phyloP scores from a whole-genome alignment of 768 basidiomycete species.

The Butyriboletus loyo region DNA sequence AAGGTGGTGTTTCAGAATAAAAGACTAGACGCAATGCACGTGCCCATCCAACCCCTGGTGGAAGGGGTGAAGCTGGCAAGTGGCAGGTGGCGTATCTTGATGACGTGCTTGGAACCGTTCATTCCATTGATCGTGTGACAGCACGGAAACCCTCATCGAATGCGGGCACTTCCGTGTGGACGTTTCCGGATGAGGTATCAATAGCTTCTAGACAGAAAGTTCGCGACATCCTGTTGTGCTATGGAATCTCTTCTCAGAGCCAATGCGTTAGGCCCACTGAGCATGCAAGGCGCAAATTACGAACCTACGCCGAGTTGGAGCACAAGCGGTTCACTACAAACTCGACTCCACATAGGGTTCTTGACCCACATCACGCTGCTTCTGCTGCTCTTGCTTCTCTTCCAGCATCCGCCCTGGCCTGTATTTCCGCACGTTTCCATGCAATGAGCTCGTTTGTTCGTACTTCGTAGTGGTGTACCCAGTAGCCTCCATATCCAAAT shows the following conservation, averaged over 20 bases:
- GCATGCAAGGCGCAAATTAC: constrained; percentile 5
- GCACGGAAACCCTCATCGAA: background rate
- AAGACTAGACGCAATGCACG: background rate
- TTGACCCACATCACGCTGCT: constrained; percentile 19
- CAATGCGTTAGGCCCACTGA: constrained; percentile 7
- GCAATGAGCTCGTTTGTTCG: constrained; percentile 60
- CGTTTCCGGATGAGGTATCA: constrained; percentile 8
- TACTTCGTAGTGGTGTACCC: constrained; percentile 64
- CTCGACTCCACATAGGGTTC: background rate
- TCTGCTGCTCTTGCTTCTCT: constrained; percentile 15
- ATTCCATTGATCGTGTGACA: background rate
- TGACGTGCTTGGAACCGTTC: background rate
- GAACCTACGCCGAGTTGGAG: constrained; percentile 19
- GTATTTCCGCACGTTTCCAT: constrained; percentile 61
- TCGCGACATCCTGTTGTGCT: constrained; percentile 5
- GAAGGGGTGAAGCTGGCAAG: background rate
- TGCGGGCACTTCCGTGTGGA: background rate
- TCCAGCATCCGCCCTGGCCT: constrained; percentile 37
- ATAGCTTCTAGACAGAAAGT: constrained; percentile 18
- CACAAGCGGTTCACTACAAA: background rate
- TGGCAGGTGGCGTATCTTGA: constrained; percentile 3
- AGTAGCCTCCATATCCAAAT: constrained; percentile 76
- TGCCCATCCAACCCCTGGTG: background rate
- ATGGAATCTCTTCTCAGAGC: constrained; percentile 5
- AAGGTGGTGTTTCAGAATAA: background rate